Evolutionary conservation across 495 filamentous ascomycete species (phyloP), one percentile per base, ranked within the genome.

Genomic region (Penicillium canariense): DNA sequence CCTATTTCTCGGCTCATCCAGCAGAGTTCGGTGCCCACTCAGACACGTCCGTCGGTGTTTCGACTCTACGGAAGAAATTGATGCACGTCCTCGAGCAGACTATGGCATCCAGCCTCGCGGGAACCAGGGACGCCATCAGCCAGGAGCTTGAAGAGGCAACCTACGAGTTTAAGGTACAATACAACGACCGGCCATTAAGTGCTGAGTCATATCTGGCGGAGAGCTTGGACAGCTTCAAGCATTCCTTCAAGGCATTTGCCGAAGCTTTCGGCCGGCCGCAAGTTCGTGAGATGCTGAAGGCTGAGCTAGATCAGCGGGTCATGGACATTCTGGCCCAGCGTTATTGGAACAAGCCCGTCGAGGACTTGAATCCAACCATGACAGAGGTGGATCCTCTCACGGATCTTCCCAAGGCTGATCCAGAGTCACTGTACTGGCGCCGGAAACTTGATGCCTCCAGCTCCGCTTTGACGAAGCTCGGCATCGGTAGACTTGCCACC

Each of bases 141-240:
- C 90, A 96, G 61, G 94, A 99, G 68, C 83, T 99, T 0, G 92
- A 97, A 66, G 95, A 99, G 70, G 91, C 94, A 5, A 92, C 90
- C 0, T 99, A 99, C 62, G 94, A 99, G 63, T 97, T 96, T 81
- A 99, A 97, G 67, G 95, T 99, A 17, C 95, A 99, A 69, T 99
- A 99, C 73, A 99, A 97, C 65, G 95, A 99, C 65, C 84, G 94
- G 22, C 89, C 92, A 17, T 75, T 99, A 40, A 94, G 90, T 55
- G 95, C 94, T 1, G 95, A 97, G 68, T 93, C 93, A 11, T 97
- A 99, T 61, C 80, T 99, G 12, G 95, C 94, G 3, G 94, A 96
- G 59, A 93, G 87, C 61, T 78, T 99, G 1, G 94, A 99, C 66
- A 84, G 86, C 12, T 97, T 99, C 79, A 99, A 99, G 77, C 94